Evolutionary conservation across 163 green algal species (phyloP), one percentile per base, ranked within the genome.

Genomic region (Chlamydomonas reinhardtii): DNA sequence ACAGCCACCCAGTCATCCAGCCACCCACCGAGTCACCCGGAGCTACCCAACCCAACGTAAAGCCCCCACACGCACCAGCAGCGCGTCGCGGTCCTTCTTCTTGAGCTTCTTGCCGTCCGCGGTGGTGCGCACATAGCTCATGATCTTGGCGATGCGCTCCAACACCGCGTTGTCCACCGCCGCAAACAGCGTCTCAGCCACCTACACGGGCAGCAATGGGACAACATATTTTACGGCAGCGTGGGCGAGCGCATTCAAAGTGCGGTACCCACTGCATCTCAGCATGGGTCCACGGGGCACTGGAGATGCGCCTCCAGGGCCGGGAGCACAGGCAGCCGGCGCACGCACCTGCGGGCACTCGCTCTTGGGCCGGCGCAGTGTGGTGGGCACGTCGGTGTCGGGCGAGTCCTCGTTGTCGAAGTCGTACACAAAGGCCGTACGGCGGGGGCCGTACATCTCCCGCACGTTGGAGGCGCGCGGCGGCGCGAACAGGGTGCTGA

Each of bases 401-500:
- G 81, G 48, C 0, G 78, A 81, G 24, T 91, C 88, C 62, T 94
- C 91, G 27, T 92, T 88, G 34, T 97, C 93, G 90, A 98, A 93
- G 17, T 97, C 92, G 80, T 97, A 99, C 74, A 98, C 90, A 90
- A 98, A 99, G 0, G 96, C 93, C 22, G 92, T 98, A 76, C 96
- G 93, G 17, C 94, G 88, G 3, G 95, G 95, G 62, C 96, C 88
- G 91, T 98, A 99, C 81, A 95, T 91, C 89, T 98, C 93, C 14
- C 91, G 90, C 37, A 94, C 87, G n/a, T 89, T 65, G 35, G 14
- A 12, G 22, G 48, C 9, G 6, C 81, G 81, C 22, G 81, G 71
- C 59, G 81, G 69, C 35, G n/a, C 62, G 87, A 87, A 85, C 32
- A 87, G 70, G 32, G 81, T 87, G 68, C 19, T 34, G 81, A 92